Conservation (phyloP, 225 moss, liverwort and hornwort species). For the Takakia lepidozioides region DNA sequence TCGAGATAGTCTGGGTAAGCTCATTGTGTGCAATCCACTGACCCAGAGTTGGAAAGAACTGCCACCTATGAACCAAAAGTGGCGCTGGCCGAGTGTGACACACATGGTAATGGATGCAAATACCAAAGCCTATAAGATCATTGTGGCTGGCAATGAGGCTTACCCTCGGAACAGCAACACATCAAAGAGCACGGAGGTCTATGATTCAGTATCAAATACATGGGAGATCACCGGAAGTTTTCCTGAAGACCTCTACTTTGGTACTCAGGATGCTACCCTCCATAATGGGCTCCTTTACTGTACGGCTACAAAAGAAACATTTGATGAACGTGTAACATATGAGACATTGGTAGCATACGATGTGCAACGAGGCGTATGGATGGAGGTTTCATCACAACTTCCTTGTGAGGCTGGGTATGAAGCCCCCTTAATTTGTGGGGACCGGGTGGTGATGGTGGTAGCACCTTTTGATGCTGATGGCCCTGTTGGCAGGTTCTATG, state of each 20-base stretch:
- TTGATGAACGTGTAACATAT: not conserved
- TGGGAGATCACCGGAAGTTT: constrained; percentile 23
- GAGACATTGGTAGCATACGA: constrained; percentile 38
- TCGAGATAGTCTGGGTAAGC: constrained; percentile 1
- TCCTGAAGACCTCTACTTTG: constrained; percentile 17
- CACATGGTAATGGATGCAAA: constrained; percentile 17
- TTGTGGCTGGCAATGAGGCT: constrained; percentile 32
- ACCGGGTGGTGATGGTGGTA: constrained; percentile 24
- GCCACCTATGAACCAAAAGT: constrained; percentile 15
- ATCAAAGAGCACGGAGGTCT: constrained; percentile 26
- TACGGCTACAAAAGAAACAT: constrained; percentile 23
- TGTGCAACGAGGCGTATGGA: constrained; percentile 20
- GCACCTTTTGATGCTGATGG: constrained; percentile 46
- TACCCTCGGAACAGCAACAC: constrained; percentile 13
- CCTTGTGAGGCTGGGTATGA: constrained; percentile 31
- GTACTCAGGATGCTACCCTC: constrained; percentile 27
- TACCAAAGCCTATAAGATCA: constrained; percentile 15
- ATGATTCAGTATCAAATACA: constrained; percentile 10
- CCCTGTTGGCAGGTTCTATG: constrained; percentile 27
- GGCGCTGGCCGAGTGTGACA: constrained; percentile 30
- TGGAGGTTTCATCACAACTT: constrained; percentile 17
- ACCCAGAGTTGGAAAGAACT: constrained; percentile 17
- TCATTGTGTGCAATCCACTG: constrained; percentile 30
- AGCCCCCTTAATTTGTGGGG: constrained; percentile 17
- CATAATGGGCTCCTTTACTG: constrained; percentile 27